phyloP scores from a whole-genome alignment of 1,139 yeast genomes.

The Wickerhamomyces sp. region DNA sequence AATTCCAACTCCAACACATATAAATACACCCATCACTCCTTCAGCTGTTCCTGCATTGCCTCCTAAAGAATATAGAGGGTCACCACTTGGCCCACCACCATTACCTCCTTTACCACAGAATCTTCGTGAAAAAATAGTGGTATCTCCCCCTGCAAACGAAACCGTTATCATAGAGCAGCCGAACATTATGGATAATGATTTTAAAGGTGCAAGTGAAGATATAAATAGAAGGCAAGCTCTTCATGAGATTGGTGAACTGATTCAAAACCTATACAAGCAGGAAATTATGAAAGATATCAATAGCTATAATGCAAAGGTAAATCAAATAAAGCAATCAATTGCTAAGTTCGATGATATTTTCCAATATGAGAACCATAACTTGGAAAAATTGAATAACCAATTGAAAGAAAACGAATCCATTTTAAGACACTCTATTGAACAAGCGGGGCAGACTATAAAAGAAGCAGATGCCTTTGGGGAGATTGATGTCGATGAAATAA shows the following conservation, averaged over 20 bases:
- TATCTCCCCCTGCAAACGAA: constrained; percentile 13
- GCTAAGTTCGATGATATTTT: constrained; percentile 26
- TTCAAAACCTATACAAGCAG: constrained; percentile 12
- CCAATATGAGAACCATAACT: constrained; percentile 26
- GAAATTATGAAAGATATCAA: constrained; percentile 13
- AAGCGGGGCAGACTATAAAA: constrained; percentile 23
- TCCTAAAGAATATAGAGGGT: constrained; percentile 5
- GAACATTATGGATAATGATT: constrained; percentile 26
- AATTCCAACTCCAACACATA: constrained; percentile 7
- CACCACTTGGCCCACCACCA: constrained; percentile 22
- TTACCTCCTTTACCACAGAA: constrained; percentile 26
- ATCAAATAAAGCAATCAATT: constrained; percentile 26
- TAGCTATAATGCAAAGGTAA: constrained; percentile 34
- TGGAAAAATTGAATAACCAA: constrained; percentile 25
- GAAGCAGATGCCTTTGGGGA: constrained; percentile 20
- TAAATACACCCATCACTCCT: constrained; percentile 9
- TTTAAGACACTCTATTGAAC: constrained; percentile 27
- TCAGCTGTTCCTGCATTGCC: constrained; percentile 18
- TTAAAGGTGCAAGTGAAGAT: constrained; percentile 11
- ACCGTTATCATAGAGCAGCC: constrained; percentile 15
- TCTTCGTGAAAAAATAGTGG: constrained; percentile 11
- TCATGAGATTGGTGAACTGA: constrained; percentile 6
- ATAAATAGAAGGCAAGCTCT: constrained; percentile 11
- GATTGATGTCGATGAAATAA: constrained; percentile 37
- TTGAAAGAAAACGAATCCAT: constrained; percentile 29